Evolutionary conservation across 768 basidiomycete species (phyloP), one percentile per base, ranked within the genome.

Genomic region (Guyanaporus albipodus): DNA sequence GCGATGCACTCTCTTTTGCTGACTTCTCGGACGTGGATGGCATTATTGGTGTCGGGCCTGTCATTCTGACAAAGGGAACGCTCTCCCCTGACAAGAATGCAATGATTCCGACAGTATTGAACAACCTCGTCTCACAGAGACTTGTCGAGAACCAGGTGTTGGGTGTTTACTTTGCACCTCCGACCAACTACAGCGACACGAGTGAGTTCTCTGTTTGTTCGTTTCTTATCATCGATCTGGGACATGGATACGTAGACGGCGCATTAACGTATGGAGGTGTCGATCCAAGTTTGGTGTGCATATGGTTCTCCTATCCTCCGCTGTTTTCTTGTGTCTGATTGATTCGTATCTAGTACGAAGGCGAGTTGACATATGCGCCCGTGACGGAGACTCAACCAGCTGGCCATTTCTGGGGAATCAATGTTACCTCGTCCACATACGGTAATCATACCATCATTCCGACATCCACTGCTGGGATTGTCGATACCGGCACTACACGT

Each of bases 401-500:
- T 1, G 22, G 44, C 12, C 3, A 1, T 7, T 67, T 33, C 51
- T 67, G 66, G 66, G 66, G 66, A 5, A 55, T 67, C 41, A 52
- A 66, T 28, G 35, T 67, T 31, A 58, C 54, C 8, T 46, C n/a
- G 6, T 24, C 22, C 2, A 48, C 52, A 8, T 63, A 51, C 24
- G 58, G 58, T 26, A 17, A 10, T 5, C 22, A 38, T 11, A 38
- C 34, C 4, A 15, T 57, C 21, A 58, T 66, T 14, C 37, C 44
- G 2, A 28, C 39, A 10, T 57, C 56, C 15, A 50, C 46, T 15
- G 59, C 65, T 18, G 64, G 62, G 11, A 58, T 66, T 12, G 62
- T 66, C 42, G 65, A 66, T 33, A 57, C 55, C 18, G 62, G 62
- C 18, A 59, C 61, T 18, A 58, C 56, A 8, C 52, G 56, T 61